phyloP scores from a whole-genome alignment of 2,329 filamentous ascomycete genomes.

The Phaeosphaeriaceae sp. region DNA sequence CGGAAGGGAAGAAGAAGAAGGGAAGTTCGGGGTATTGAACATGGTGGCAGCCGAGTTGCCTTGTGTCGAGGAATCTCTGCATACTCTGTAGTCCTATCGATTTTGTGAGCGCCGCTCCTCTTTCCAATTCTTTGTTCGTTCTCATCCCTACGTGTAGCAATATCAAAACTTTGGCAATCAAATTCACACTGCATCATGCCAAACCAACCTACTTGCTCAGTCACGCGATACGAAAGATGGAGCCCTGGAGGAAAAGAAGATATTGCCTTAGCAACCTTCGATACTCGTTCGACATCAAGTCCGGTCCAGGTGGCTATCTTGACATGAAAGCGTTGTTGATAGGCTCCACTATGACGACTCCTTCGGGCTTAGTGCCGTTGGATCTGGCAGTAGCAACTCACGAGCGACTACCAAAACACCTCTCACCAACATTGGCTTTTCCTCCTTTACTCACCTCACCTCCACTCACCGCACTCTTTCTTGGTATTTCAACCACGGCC shows the following conservation, averaged over 20 bases:
- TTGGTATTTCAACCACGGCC: neutral
- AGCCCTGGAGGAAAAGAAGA: too few species aligned
- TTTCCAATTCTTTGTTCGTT: neutral
- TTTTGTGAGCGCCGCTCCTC: neutral
- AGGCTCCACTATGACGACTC: neutral
- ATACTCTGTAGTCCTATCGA: neutral
- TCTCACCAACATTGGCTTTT: neutral
- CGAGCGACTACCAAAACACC: neutral
- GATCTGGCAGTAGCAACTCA: neutral
- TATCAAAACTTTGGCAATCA: neutral
- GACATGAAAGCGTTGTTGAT: neutral
- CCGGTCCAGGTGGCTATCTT: neutral
- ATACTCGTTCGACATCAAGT: too few species aligned
- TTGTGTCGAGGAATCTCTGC: neutral
- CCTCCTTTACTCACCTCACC: neutral
- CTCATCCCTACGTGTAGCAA: neutral
- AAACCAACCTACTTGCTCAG: neutral
- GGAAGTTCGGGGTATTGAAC: conserved; percentile 3
- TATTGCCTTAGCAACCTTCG: too few species aligned
- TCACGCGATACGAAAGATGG: too few species aligned
- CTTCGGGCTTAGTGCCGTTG: neutral
- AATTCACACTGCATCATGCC: neutral
- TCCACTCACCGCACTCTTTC: neutral
- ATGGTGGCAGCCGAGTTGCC: neutral
- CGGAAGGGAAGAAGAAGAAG: conserved; percentile 9